These are phyloP conservation scores for Dianthus caryophyllus DNA, from an alignment of 148 eudicot genomes.

Conservation along the genomic window DNA sequence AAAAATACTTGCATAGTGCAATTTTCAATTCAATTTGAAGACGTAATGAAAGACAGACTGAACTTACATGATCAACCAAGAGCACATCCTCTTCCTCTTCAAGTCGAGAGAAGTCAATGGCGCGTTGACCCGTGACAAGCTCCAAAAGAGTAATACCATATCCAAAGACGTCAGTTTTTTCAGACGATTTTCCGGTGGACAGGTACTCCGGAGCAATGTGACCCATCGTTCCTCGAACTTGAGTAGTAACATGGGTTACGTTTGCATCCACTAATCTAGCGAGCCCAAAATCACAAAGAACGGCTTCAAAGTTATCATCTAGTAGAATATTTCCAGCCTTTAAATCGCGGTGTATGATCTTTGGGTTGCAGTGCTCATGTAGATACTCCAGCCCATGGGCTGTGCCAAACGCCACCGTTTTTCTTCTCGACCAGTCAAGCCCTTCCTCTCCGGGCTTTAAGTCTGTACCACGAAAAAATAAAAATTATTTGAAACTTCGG, in stretches of 20 bases:
- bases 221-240: slow-evolving; percentile 97
- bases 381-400: slow-evolving; percentile 91
- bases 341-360: slow-evolving; percentile 90
- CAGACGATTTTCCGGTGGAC: slow-evolving; percentile 91
- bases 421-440: slow-evolving; percentile 79
- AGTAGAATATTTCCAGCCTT: slow-evolving; percentile 95
- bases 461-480: slow-evolving; percentile 30
- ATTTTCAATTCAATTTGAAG: neutral
- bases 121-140: slow-evolving; percentile 90
- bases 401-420: slow-evolving; percentile 73
- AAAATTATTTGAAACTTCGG: neutral
- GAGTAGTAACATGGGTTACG: slow-evolving; percentile 80
- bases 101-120: slow-evolving; percentile 87
- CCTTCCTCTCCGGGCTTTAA: slow-evolving; percentile 81
- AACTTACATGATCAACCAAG: slow-evolving; percentile 82
- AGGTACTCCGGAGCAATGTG: slow-evolving; percentile 96
- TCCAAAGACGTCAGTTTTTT: slow-evolving; percentile 94
- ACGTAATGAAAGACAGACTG: neutral
- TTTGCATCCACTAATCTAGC: slow-evolving; percentile 74
- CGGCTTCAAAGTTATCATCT: slow-evolving; percentile 69
- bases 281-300: slow-evolving; percentile 90
- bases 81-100: slow-evolving; percentile 95
- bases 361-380: slow-evolving; percentile 90
- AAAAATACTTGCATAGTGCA: too few relatives aligned
- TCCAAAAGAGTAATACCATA: slow-evolving; percentile 88